phyloP scores from a whole-genome alignment of 2,329 filamentous ascomycete genomes.

The Rhynchosporium graminicola region DNA sequence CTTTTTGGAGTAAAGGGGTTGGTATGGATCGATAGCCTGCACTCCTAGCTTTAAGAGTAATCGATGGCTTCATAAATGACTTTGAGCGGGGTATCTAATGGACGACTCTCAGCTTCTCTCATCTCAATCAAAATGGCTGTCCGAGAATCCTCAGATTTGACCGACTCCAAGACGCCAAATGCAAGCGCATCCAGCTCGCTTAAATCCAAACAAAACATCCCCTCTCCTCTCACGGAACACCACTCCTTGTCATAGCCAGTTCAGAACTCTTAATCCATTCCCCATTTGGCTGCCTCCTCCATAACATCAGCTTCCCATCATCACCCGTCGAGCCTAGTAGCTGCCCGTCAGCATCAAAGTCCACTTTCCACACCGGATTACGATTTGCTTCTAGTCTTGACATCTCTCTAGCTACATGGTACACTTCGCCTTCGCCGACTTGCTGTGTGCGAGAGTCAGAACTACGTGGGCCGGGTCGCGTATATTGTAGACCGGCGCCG shows the following conservation, averaged over 20 bases:
- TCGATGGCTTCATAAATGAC: background rate
- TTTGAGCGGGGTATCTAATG: constrained; percentile 20
- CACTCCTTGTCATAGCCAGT: constrained; percentile 35
- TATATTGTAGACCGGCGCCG: constrained; percentile 52
- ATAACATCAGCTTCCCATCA: constrained; percentile 66
- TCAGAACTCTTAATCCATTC: constrained; percentile 39
- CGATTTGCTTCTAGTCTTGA: constrained; percentile 67
- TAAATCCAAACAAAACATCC: background rate
- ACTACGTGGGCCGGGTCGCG: constrained; percentile 38
- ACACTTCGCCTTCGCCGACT: constrained; percentile 64
- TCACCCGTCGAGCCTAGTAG: constrained; percentile 76
- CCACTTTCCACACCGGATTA: constrained; percentile 74
- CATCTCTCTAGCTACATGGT: constrained; percentile 62
- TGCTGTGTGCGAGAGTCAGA: constrained; percentile 36
- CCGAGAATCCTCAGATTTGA: background rate
- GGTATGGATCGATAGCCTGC: background rate
- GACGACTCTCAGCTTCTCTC: background rate
- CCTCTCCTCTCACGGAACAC: constrained; percentile 2
- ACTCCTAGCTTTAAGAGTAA: background rate
- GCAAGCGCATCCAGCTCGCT: background rate
- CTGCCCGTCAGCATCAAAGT: constrained; percentile 70
- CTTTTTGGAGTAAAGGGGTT: constrained; percentile 2
- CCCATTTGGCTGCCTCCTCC: constrained; percentile 50
- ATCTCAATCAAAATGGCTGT: background rate
- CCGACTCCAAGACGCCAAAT: background rate